Conservation (phyloP, 2,329 filamentous ascomycete species). For the Trichoderma sp. region DNA sequence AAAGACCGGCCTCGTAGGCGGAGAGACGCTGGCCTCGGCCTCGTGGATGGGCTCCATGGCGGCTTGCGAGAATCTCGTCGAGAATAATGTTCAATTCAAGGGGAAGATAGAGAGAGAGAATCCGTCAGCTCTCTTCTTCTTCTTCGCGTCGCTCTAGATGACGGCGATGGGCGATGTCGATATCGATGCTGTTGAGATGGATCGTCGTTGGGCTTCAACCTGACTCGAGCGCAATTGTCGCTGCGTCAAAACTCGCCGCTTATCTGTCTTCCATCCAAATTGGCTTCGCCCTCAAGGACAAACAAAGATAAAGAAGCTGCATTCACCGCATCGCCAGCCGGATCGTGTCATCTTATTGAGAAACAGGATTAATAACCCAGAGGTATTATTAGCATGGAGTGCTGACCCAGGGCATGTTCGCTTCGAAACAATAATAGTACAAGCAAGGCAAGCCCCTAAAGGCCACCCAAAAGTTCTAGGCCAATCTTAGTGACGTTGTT, state of each 20-base stretch:
- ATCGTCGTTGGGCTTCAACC: neutral
- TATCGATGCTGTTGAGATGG: neutral
- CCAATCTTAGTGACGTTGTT: neutral
- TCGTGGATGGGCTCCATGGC: slow-evolving; percentile 1
- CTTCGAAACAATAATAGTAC: neutral
- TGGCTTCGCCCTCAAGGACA: neutral
- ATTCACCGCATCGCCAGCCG: neutral
- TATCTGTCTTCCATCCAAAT: neutral
- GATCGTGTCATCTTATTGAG: neutral
- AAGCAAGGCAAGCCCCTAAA: neutral
- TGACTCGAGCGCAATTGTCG: neutral
- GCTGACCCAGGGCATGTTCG: neutral
- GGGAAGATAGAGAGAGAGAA: neutral
- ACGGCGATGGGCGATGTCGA: neutral
- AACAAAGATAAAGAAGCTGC: neutral
- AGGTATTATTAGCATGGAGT: neutral
- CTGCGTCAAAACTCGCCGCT: neutral
- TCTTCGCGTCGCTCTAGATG: neutral
- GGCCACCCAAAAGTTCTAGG: neutral
- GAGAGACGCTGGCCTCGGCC: neutral
- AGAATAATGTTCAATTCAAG: too few species aligned
- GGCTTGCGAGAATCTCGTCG: neutral
- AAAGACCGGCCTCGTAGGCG: neutral
- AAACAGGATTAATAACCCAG: neutral
- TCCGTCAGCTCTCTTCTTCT: neutral